Evolutionary conservation across 495 filamentous ascomycete species (phyloP).

Genomic region (Podospora didyma): DNA sequence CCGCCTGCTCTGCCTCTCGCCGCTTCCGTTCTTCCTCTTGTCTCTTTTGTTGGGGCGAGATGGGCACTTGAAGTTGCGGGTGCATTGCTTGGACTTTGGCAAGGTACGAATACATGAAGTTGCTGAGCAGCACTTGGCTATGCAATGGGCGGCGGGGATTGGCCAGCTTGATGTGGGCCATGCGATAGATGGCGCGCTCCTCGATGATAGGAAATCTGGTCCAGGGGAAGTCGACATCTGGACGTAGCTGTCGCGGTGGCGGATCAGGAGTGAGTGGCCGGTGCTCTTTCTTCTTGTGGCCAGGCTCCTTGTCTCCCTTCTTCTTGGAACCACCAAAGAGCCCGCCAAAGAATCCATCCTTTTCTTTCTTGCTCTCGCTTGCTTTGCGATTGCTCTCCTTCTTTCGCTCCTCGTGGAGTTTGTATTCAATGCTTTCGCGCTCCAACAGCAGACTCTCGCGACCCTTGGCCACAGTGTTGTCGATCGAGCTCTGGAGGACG

Average conservation of each 20-base stretch:
- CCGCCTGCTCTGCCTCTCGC: slow-evolving; percentile 56
- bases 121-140: slow-evolving; percentile 95
- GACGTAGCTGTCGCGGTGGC: slow-evolving; percentile 61
- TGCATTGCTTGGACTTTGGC: slow-evolving; percentile 99
- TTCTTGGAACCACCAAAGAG: slow-evolving; percentile 84
- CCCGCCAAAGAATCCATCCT: slow-evolving; percentile 76
- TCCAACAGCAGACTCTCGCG: slow-evolving; percentile 81
- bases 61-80: slow-evolving; percentile 78
- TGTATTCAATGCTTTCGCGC: slow-evolving; percentile 65
- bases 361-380: slow-evolving; percentile 83
- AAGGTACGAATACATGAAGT: slow-evolving; percentile 99
- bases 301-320: slow-evolving; percentile 60
- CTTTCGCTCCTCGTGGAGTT: slow-evolving; percentile 76
- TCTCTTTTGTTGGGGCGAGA: slow-evolving; percentile 59
- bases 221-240: slow-evolving; percentile 93
- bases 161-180: slow-evolving; percentile 98
- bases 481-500: slow-evolving; percentile 76
- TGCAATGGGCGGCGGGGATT: slow-evolving; percentile 90
- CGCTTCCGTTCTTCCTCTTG: slow-evolving; percentile 60
- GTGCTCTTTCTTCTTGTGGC: slow-evolving; percentile 68
- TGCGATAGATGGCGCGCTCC: slow-evolving; percentile 94
- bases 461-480: slow-evolving; percentile 53
- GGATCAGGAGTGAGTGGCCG: slow-evolving; percentile 80
- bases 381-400: slow-evolving; percentile 75
- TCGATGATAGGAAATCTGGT: slow-evolving; percentile 93